phyloP scores from a whole-genome alignment of 345 rosid species.

The Kernera saxatilis region DNA sequence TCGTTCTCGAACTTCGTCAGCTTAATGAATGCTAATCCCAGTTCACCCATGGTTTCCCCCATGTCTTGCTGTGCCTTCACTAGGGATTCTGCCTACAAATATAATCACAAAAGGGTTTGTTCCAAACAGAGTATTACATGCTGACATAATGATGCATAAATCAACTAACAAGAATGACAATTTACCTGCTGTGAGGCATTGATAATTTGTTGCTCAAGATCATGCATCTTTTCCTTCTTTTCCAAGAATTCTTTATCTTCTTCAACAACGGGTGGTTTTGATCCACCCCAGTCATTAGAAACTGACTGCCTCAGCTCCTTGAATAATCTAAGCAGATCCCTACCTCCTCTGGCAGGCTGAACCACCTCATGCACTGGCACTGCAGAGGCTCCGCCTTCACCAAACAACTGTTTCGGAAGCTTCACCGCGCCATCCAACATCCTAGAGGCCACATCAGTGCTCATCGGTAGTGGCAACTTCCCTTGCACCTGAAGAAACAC shows the following conservation, averaged over 20 bases:
- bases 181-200: conserved; percentile 88
- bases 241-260: conserved; percentile 91
- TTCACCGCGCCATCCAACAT: conserved; percentile 93
- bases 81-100: conserved; percentile 72
- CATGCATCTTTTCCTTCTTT: conserved; percentile 74
- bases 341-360: conserved; percentile 88
- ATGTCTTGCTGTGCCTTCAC: conserved; percentile 96
- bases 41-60: conserved; percentile 95
- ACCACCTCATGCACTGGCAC: conserved; percentile 70
- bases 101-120: background rate
- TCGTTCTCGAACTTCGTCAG: conserved; percentile 88
- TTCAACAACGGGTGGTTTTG: conserved; percentile 73
- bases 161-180: background rate
- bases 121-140: background rate
- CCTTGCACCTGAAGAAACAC: conserved; percentile 79
- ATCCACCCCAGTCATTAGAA: conserved; percentile 83
- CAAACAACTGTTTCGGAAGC: conserved; percentile 80
- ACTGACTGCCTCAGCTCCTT: conserved; percentile 89
- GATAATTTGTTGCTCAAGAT: conserved; percentile 84
- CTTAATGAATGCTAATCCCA: conserved; percentile 86
- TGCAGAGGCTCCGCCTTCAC: conserved; percentile 45
- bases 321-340: conserved; percentile 81
- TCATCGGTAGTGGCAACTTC: conserved; percentile 54
- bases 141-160: background rate
- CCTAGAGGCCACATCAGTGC: conserved; percentile 82